phyloP scores from a whole-genome alignment of 371 early-diverging fungal species.

The Mortierella sp. region DNA sequence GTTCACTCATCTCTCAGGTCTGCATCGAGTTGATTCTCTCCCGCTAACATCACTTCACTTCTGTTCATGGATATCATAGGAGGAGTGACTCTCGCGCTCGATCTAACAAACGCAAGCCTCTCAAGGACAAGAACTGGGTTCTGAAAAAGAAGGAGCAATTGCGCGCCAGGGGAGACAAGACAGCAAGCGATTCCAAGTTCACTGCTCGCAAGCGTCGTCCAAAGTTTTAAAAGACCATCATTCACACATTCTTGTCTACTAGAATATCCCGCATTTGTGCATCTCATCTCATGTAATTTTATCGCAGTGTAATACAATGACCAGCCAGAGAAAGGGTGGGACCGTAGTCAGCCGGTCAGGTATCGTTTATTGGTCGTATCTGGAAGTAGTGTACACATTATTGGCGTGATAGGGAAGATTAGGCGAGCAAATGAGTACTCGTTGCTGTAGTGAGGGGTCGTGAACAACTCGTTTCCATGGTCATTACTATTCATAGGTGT shows the following conservation, averaged over 20 bases:
- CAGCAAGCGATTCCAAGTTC: slow-evolving; percentile 94
- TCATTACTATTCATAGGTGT: too few relatives aligned
- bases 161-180: slow-evolving; percentile 86
- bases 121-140: slow-evolving; percentile 93
- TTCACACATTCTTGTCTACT: background rate
- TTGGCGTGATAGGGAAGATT: too few relatives aligned
- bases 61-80: slow-evolving; percentile 11
- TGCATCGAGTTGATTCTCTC: too few relatives aligned
- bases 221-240: slow-evolving; percentile 65
- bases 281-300: slow-evolving; percentile 19
- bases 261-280: background rate
- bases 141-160: slow-evolving; percentile 91
- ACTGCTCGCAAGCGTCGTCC: slow-evolving; percentile 93
- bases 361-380: too few relatives aligned
- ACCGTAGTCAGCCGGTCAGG: too few relatives aligned
- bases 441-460: too few relatives aligned
- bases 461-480: too few relatives aligned
- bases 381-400: too few relatives aligned
- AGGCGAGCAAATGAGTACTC: too few relatives aligned
- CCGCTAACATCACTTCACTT: too few relatives aligned
- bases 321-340: background rate
- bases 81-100: slow-evolving; percentile 55
- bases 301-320: slow-evolving; percentile 2
- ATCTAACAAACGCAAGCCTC: slow-evolving; percentile 63
- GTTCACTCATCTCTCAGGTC: too few relatives aligned